A percentile compares a stretch with the other conserved stretches of the same genome.
Conservation (phyloP, 208 protist genomes). For the Polymyxa betae region DNA sequence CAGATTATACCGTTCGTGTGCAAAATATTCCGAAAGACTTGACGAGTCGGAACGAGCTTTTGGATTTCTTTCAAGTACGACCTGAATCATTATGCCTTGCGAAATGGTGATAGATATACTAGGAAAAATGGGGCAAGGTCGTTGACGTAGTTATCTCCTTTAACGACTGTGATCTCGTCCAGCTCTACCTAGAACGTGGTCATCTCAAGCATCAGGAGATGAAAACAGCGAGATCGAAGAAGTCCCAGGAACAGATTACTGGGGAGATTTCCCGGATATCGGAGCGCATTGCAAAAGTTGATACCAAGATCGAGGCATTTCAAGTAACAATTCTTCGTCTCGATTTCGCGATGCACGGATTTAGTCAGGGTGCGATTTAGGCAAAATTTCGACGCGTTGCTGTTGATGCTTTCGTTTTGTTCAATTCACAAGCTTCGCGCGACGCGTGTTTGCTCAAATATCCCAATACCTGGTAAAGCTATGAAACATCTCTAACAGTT, state of each 20-base stretch:
- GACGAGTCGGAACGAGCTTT: conserved; percentile 19
- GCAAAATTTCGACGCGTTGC: neutral
- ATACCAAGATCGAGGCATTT: neutral
- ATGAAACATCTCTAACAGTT: neutral
- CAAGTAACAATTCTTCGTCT: neutral
- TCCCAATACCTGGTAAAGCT: conserved; percentile 15
- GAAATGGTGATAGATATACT: neutral
- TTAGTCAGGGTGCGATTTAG: neutral
- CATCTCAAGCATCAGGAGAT: neutral
- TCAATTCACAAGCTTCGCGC: neutral
- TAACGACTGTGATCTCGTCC: conserved; percentile 40
- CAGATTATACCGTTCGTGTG: conserved; percentile 36
- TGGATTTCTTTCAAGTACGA: conserved; percentile 31
- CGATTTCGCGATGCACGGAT: neutral
- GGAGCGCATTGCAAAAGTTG: neutral
- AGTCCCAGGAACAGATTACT: neutral
- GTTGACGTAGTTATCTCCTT: neutral
- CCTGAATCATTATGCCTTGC: neutral
- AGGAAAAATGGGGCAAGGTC: conserved; percentile 51
- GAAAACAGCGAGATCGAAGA: neutral
- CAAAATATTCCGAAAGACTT: conserved; percentile 25
- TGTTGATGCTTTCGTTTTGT: neutral
- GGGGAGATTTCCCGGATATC: neutral
- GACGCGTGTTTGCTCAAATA: conserved; percentile 16
- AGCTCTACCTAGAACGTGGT: conserved; percentile 6